Evolutionary conservation across 441 rosid species (phyloP).

Genomic region (Eruca vesicaria): DNA sequence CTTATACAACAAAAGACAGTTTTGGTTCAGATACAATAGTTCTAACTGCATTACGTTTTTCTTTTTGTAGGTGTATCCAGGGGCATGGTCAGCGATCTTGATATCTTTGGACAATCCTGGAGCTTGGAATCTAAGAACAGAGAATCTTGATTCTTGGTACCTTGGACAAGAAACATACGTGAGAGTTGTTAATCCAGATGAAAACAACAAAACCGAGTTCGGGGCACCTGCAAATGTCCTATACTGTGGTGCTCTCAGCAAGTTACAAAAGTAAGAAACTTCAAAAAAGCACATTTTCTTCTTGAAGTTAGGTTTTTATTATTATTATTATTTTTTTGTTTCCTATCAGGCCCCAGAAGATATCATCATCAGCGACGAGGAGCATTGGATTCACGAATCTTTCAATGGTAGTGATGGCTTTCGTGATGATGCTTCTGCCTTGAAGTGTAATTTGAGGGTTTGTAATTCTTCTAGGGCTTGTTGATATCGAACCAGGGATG

Average conservation of each 20-base stretch:
- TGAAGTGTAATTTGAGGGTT: conserved; percentile 20
- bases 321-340: background rate
- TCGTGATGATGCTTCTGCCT: conserved; percentile 28
- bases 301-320: conserved; percentile 4
- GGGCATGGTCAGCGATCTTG: conserved; percentile 89
- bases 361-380: conserved; percentile 45
- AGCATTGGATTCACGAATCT: conserved; percentile 36
- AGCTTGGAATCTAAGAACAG: conserved; percentile 89
- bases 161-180: conserved; percentile 98
- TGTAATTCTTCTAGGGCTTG: conserved; percentile 18
- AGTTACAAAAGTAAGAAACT: conserved; percentile 62
- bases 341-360: conserved; percentile 63
- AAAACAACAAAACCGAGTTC: conserved; percentile 73
- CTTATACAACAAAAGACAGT: background rate
- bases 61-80: conserved; percentile 74
- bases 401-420: conserved; percentile 28
- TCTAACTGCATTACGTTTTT: background rate
- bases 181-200: conserved; percentile 85
- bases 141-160: conserved; percentile 94
- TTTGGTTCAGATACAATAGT: background rate
- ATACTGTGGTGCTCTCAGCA: conserved; percentile 75
- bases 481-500: conserved; percentile 28
- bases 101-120: conserved; percentile 93
- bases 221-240: conserved; percentile 76
- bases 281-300: background rate